Conservation (phyloP, 192 early-diverging fungal species). For the Haplosporangium gracile region DNA sequence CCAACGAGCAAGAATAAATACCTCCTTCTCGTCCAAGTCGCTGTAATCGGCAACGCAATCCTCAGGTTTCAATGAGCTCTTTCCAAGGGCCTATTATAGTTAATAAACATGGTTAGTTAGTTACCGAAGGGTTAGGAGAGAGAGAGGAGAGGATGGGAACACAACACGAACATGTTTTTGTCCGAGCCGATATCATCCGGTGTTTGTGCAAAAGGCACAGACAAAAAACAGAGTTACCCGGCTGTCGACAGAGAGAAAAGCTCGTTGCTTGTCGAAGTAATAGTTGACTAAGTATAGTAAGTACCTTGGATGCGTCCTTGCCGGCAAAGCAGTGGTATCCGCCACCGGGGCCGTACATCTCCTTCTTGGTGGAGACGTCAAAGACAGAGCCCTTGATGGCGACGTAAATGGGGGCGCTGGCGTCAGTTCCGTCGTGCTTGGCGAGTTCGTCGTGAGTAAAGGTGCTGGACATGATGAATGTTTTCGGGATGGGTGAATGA, state of each 20-base stretch:
- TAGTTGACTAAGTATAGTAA: background rate
- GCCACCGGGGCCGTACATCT: constrained; percentile 70
- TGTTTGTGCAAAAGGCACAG: background rate
- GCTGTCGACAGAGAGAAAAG: too few species aligned
- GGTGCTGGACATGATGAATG: constrained; percentile 32
- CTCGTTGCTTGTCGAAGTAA: background rate
- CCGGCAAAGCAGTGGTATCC: constrained; percentile 83
- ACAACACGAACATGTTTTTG: too few species aligned
- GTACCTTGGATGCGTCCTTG: constrained; percentile 79
- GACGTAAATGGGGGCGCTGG: constrained; percentile 76
- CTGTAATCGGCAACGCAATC: constrained; percentile 78
- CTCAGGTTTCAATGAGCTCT: constrained; percentile 72
- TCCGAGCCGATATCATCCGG: background rate
- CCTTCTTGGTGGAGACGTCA: constrained; percentile 73
- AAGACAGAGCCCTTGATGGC: constrained; percentile 86
- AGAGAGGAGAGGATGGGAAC: background rate
- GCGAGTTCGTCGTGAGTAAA: constrained; percentile 73
- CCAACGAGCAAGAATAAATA: constrained; percentile 10
- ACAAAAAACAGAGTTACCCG: background rate
- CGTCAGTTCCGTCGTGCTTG: constrained; percentile 71
- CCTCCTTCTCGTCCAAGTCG: constrained; percentile 72
- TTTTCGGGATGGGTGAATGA: background rate
- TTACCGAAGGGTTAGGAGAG: background rate
- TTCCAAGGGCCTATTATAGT: constrained; percentile 69
- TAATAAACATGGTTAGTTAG: constrained; percentile 8